Conservation (phyloP, 495 filamentous ascomycete species). For the Aspergillus hancockii region DNA sequence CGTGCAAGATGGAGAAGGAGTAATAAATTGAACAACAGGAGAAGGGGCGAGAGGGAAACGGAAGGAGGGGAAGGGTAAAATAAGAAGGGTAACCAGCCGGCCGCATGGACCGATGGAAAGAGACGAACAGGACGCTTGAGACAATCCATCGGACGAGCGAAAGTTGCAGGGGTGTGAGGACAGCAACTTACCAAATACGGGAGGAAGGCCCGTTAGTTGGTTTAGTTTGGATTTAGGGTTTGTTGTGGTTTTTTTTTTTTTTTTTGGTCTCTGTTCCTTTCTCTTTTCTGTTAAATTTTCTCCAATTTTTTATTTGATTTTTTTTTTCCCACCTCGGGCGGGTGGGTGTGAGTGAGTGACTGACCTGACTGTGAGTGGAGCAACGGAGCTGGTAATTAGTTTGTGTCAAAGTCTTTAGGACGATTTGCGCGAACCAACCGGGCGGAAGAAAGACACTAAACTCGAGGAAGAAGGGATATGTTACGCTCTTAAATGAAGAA, state of each 20-base stretch:
- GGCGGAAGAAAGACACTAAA: not conserved
- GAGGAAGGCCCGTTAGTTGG: constrained; percentile 26
- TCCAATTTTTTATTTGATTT: constrained; percentile 1
- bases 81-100: constrained; percentile 5
- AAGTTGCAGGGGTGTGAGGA: constrained; percentile 18
- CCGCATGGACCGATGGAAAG: constrained; percentile 6
- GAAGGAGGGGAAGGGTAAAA: constrained; percentile 9
- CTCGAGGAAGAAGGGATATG: constrained; percentile 6
- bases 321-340: not conserved
- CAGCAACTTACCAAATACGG: constrained; percentile 26
- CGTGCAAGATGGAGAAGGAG: constrained; percentile 24
- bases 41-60: constrained; percentile 11
- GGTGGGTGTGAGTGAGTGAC: not conserved
- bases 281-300: not conserved
- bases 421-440: constrained; percentile 9
- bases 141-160: constrained; percentile 18
- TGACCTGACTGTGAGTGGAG: not conserved
- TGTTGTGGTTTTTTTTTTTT: constrained; percentile 16
- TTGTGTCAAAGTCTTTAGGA: not conserved
- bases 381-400: not conserved
- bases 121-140: constrained; percentile 18
- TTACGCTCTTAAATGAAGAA: not conserved
- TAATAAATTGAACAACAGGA: constrained; percentile 18
- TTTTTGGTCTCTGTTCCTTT: constrained; percentile 13
- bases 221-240: constrained; percentile 14